Evolutionary conservation across 495 filamentous ascomycete genomes (phyloP).

Genomic region (Penicillium silybi): DNA sequence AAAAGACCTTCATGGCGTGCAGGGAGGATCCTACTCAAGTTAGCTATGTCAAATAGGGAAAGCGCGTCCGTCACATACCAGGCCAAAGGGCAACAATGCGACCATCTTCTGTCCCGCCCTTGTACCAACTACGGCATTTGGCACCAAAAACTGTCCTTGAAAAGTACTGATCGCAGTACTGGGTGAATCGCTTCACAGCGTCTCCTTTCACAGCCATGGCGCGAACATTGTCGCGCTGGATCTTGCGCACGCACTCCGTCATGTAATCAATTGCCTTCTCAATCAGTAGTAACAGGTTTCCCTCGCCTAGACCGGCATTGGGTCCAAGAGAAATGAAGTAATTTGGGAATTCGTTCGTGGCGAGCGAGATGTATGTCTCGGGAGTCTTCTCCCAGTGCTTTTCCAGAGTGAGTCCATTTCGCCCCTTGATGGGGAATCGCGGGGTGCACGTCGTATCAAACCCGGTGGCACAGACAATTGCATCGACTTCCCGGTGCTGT

Average conservation of each 20-base stretch:
- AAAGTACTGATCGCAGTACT: slow-evolving; percentile 47
- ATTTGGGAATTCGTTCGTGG: slow-evolving; percentile 62
- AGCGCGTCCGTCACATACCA: slow-evolving; percentile 21
- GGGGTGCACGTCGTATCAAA: slow-evolving; percentile 50
- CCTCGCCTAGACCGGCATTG: slow-evolving; percentile 46
- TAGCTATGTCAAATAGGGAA: not conserved
- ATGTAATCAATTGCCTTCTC: slow-evolving; percentile 52
- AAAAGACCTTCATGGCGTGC: slow-evolving; percentile 34
- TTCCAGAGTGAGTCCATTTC: slow-evolving; percentile 41
- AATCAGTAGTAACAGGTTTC: slow-evolving; percentile 40
- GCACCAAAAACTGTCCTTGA: slow-evolving; percentile 42
- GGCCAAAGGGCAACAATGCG: slow-evolving; percentile 41
- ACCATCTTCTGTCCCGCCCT: slow-evolving; percentile 35
- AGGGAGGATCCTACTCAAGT: slow-evolving; percentile 32
- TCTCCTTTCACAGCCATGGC: slow-evolving; percentile 35
- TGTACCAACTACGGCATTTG: slow-evolving; percentile 55
- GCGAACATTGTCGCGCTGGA: slow-evolving; percentile 48
- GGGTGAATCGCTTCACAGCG: slow-evolving; percentile 42
- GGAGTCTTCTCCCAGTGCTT: slow-evolving; percentile 48
- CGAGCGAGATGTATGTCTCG: slow-evolving; percentile 56
- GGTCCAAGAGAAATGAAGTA: slow-evolving; percentile 54
- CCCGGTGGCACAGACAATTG: slow-evolving; percentile 51
- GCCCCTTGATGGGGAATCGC: slow-evolving; percentile 48
- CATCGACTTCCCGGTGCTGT: slow-evolving; percentile 34
- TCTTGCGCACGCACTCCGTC: slow-evolving; percentile 44